phyloP scores from a whole-genome alignment of 345 rosid species.

The Eucalyptus marginata region DNA sequence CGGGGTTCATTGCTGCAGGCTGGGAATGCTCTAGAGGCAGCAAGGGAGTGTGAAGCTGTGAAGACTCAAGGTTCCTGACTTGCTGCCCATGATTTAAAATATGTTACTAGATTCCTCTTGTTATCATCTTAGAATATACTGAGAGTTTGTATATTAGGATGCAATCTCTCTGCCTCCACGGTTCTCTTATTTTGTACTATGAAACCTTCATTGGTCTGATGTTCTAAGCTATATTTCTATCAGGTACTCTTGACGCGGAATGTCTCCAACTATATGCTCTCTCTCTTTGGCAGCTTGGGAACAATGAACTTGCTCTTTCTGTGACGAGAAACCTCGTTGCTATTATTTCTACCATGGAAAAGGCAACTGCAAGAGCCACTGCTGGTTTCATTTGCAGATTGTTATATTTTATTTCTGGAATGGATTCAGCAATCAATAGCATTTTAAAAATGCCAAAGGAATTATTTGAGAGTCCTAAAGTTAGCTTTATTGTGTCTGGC shows the following conservation, averaged over 20 bases:
- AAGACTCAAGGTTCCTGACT: conserved; percentile 40
- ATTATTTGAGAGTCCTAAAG: conserved; percentile 49
- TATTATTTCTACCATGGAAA: conserved; percentile 45
- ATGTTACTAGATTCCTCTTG: not conserved
- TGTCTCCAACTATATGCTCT: conserved; percentile 75
- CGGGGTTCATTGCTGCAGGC: conserved; percentile 22
- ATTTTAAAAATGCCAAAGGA: conserved; percentile 73
- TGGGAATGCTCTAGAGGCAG: conserved; percentile 50
- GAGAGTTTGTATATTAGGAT: not conserved
- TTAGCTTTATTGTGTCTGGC: conserved; percentile 61
- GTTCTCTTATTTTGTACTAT: not conserved
- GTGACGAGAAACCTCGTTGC: conserved; percentile 49
- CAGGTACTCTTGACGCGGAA: conserved; percentile 66
- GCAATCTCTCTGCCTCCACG: not conserved
- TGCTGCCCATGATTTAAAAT: not conserved
- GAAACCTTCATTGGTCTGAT: not conserved
- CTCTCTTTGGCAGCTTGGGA: conserved; percentile 79
- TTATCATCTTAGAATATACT: not conserved
- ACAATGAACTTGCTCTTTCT: conserved; percentile 51
- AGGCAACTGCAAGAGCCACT: conserved; percentile 36
- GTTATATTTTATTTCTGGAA: conserved; percentile 65
- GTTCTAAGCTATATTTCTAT: not conserved
- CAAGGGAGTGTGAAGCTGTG: conserved; percentile 56
- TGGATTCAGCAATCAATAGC: conserved; percentile 51
- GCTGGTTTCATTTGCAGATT: conserved; percentile 79